These are phyloP conservation scores for Crithidia expoeki DNA, from an alignment of 208 protist genomes.

Conservation along the genomic window DNA sequence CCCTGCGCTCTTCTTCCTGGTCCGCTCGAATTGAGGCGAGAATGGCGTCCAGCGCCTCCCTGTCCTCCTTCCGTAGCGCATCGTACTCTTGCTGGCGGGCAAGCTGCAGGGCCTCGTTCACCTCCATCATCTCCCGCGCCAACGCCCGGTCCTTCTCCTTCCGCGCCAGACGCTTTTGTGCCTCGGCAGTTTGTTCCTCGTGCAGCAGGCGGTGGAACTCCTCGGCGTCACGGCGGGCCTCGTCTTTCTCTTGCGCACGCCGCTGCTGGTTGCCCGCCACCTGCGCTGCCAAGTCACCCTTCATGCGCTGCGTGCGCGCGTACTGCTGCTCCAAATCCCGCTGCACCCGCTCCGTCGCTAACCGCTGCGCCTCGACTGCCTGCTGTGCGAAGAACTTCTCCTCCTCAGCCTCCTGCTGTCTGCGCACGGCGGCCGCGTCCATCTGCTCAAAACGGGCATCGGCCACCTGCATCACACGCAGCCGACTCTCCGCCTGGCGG, in stretches of 20 bases:
- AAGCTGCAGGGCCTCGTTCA: constrained; percentile 70
- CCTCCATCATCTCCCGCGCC: constrained; percentile 69
- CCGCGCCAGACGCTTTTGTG: constrained; percentile 41
- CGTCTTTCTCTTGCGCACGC: constrained; percentile 35
- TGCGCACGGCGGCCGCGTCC: constrained; percentile 43
- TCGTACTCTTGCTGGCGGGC: constrained; percentile 82
- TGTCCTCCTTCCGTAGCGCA: constrained; percentile 68
- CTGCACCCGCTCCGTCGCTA: constrained; percentile 64
- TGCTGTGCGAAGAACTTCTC: constrained; percentile 79
- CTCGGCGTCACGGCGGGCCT: constrained; percentile 49
- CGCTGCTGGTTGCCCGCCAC: constrained; percentile 70
- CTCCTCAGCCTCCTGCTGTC: constrained; percentile 49
- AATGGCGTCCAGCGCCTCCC: constrained; percentile 63
- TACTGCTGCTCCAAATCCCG: constrained; percentile 66
- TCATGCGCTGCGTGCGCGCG: constrained; percentile 40
- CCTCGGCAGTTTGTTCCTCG: constrained; percentile 64
- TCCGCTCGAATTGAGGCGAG: constrained; percentile 62
- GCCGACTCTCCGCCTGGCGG: constrained; percentile 81
- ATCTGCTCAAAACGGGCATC: constrained; percentile 79
- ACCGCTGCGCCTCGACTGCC: constrained; percentile 62
- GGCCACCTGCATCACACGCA: constrained; percentile 86
- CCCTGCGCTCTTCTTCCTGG: constrained; percentile 39
- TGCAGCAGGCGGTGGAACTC: constrained; percentile 77
- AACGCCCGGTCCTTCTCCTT: constrained; percentile 40
- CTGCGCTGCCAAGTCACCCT: constrained; percentile 72